These are phyloP conservation scores for Monosporascus sp. DNA, from an alignment of 2,329 filamentous ascomycete species.

Conservation along the genomic window DNA sequence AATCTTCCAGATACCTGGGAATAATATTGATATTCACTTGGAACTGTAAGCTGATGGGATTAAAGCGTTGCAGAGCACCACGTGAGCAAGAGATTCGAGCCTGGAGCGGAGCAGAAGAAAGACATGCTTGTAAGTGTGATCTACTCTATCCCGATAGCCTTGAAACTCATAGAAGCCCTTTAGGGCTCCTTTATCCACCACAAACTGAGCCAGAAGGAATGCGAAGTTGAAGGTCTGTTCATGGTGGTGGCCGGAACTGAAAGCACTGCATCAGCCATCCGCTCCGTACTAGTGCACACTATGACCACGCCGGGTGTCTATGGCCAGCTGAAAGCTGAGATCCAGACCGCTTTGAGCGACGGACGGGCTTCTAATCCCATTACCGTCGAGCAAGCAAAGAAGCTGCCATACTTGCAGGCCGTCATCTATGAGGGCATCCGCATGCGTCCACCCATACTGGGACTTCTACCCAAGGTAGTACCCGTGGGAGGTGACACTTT, in stretches of 20 bases:
- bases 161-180: background rate
- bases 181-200: conserved; percentile 17
- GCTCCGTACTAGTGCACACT: conserved; percentile 41
- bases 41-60: conserved; percentile 8
- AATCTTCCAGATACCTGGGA: background rate
- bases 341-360: conserved; percentile 31
- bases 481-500: background rate
- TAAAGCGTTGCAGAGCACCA: conserved; percentile 37
- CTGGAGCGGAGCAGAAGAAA: conserved; percentile 33
- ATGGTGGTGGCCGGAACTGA: conserved; percentile 43
- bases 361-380: conserved; percentile 20
- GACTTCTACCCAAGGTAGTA: background rate
- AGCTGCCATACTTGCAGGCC: conserved; percentile 30
- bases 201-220: conserved; percentile 9
- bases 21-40: conserved; percentile 5
- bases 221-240: conserved; percentile 15
- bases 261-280: conserved; percentile 43
- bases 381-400: conserved; percentile 17
- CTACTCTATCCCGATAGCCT: background rate
- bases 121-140: conserved; percentile 42
- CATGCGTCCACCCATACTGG: conserved; percentile 8
- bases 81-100: conserved; percentile 38
- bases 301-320: conserved; percentile 39
- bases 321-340: conserved; percentile 37
- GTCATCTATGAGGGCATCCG: conserved; percentile 33